A percentile compares a stretch with the other conserved stretches of the same genome.
phyloP scores from a whole-genome alignment of 2,329 filamentous ascomycete species.

The Trichoderma breve region DNA sequence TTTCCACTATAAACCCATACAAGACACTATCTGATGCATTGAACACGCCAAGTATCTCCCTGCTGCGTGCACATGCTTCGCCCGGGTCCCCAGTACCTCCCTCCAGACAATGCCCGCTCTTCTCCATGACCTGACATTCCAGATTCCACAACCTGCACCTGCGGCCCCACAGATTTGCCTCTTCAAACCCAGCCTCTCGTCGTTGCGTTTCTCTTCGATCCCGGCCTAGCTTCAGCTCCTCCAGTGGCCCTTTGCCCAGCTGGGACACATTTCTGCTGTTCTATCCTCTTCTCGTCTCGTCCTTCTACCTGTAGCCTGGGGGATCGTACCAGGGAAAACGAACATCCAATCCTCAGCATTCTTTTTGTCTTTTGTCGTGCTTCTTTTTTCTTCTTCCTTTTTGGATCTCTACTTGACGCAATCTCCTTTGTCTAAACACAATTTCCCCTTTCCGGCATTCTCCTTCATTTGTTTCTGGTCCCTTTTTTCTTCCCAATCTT shows the following conservation, averaged over 20 bases:
- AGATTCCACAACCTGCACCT: background rate
- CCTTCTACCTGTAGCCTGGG: background rate
- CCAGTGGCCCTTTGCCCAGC: background rate
- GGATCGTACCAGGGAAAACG: background rate
- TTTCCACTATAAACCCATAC: background rate
- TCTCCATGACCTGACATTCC: constrained; percentile 5
- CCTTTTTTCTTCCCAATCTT: background rate
- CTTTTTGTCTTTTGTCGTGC: background rate
- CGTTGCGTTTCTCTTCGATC: background rate
- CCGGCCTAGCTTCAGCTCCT: background rate
- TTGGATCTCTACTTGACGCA: background rate
- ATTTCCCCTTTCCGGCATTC: background rate
- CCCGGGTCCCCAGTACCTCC: background rate
- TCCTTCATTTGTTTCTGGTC: background rate
- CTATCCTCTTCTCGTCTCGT: background rate
- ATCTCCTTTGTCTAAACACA: background rate
- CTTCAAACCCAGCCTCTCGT: background rate
- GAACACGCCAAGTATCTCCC: background rate
- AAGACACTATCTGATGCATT: background rate
- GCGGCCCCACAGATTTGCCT: background rate
- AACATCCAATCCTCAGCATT: background rate
- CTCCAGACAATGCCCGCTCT: background rate
- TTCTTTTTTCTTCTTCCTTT: background rate
- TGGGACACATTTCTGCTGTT: background rate
- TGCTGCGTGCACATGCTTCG: background rate